phyloP scores from a whole-genome alignment of 371 early-diverging fungal species.

The Mucor circinelloides region DNA sequence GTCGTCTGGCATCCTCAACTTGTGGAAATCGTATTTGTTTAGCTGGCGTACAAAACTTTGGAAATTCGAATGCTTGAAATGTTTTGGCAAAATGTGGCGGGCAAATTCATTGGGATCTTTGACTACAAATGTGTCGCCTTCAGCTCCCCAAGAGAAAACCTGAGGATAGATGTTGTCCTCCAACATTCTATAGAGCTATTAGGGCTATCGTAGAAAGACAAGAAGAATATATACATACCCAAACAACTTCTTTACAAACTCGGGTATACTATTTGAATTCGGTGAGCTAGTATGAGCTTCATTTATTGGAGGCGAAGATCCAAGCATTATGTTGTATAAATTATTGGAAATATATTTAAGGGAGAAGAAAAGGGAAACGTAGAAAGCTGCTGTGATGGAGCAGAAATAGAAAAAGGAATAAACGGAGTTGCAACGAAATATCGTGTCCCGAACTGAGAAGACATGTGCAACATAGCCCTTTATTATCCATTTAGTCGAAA shows the following conservation, averaged over 20 bases:
- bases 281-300: constrained; percentile 1
- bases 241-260: constrained; percentile 55
- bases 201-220: no score
- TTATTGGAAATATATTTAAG: neutral
- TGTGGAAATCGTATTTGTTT: constrained; percentile 94
- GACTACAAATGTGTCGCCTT: constrained; percentile 86
- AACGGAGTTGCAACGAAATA: neutral
- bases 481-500: no score
- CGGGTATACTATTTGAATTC: constrained; percentile 35
- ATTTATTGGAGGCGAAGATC: constrained; percentile 10
- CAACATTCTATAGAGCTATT: constrained; percentile 51
- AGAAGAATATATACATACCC: constrained; percentile 24
- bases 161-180: constrained; percentile 67
- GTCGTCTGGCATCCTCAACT: constrained; percentile 67
- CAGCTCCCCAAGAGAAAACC: constrained; percentile 74
- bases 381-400: neutral
- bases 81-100: constrained; percentile 74
- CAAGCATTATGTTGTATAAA: neutral
- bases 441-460: neutral
- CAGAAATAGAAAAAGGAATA: constrained; percentile 5
- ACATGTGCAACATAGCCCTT: neutral
- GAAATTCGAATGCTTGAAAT: constrained; percentile 95
- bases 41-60: constrained; percentile 94
- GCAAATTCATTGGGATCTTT: constrained; percentile 76
- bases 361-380: neutral